Base-by-base conservation (phyloP, 345 rosid species). In the Salix caprea region DNA sequence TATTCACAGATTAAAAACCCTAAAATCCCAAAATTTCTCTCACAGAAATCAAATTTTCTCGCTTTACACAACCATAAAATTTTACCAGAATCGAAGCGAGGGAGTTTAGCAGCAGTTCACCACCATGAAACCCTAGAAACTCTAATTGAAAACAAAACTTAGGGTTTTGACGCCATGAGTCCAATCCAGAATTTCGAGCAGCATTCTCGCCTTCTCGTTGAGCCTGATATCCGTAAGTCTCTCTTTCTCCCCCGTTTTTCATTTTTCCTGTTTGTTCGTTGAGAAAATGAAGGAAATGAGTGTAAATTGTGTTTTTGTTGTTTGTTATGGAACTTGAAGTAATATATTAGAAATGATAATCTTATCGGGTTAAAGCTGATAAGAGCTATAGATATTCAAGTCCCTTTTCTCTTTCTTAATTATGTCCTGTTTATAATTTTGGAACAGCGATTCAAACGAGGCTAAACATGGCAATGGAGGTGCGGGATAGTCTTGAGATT, bases 111-210 rank as follows among this genome's bases (percentile, higher is more conserved):
- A 56, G 23, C 9, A 56, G 24, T 7, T 56, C 61, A 56, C 61
- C 36, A 16, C 67, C 67, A 24, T 65, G 67, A 30, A 65, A 30
- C 67, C 39, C 67, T 32, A 26, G 39, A 30, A 30, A 28, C 9
- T 30, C 37, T 28, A 13, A 16, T 32, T 18, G 67, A 24, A 16
- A 28, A 65, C 12, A 8, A 23, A 4, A 16, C 21, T 46, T 46
- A 46, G 52, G 52, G 65, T 60, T 60, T 37, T 65, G 24, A 21
- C 69, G 78, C 79, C 77, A 96, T 94, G 99, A 89, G 99, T 84
- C 99, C 97, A 54, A 86, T 96, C 81, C 97, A 91, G 94, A 91
- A 91, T 80, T 92, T 96, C 89, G 99, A 96, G 87, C 96, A 88
- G 61, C 98, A 94, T 80, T 87, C 99, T 44, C 93, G 97, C 73